A percentile compares a stretch with the other conserved stretches of the same genome.
phyloP scores from a whole-genome alignment of 2,329 filamentous ascomycete species.

The Phaeosphaeria sp. region DNA sequence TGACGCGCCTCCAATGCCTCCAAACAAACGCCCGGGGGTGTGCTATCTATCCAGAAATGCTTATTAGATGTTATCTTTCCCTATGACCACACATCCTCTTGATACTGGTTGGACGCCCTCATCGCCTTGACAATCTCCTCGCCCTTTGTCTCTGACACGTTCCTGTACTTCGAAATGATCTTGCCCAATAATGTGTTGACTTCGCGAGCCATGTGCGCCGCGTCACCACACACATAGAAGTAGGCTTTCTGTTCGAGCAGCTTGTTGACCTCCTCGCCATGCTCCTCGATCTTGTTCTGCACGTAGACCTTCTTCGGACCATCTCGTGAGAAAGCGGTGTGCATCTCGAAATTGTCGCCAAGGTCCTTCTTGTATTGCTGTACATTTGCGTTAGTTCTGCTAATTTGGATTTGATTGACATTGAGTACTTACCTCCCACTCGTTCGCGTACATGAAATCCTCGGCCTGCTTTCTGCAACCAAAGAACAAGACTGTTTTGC shows the following conservation, averaged over 20 bases:
- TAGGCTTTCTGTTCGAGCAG: slow-evolving; percentile 86
- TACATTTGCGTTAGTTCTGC: background rate
- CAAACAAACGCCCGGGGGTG: slow-evolving; percentile 28
- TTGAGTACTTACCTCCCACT: slow-evolving; percentile 79
- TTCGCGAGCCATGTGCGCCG: slow-evolving; percentile 94
- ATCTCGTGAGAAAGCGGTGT: slow-evolving; percentile 96
- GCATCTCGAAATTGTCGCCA: slow-evolving; percentile 86
- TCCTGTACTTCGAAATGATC: slow-evolving; percentile 84
- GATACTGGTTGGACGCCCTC: slow-evolving; percentile 93
- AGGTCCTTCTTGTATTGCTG: slow-evolving; percentile 84
- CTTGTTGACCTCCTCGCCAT: slow-evolving; percentile 82
- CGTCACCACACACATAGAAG: slow-evolving; percentile 98
- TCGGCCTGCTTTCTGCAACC: slow-evolving; percentile 88
- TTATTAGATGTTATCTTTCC: slow-evolving; percentile 10
- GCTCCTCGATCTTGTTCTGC: slow-evolving; percentile 87
- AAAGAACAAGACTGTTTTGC: slow-evolving; percentile 90
- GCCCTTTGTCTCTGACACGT: slow-evolving; percentile 81
- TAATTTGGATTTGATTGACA: background rate
- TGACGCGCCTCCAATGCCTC: slow-evolving; percentile 6
- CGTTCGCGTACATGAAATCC: slow-evolving; percentile 89
- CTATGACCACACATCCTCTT: slow-evolving; percentile 77
- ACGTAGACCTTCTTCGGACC: slow-evolving; percentile 91
- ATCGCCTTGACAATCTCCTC: slow-evolving; percentile 98
- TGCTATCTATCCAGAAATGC: slow-evolving; percentile 39
- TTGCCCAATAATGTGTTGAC: slow-evolving; percentile 86